Evolutionary conservation across 306 rosid species (phyloP).

Genomic region (Prosopis cineraria): DNA sequence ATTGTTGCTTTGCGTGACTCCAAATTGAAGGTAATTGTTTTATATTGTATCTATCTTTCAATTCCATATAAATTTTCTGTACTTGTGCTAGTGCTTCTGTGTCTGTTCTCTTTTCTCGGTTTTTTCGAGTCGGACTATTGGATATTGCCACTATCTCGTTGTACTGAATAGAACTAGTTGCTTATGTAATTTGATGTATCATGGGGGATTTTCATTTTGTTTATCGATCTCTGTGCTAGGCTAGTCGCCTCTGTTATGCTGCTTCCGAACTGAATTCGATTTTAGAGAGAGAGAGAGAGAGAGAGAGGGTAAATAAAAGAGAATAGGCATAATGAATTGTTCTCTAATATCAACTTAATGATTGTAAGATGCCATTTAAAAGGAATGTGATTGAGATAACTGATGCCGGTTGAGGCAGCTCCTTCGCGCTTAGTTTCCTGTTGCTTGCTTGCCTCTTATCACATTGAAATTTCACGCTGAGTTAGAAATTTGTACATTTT

Average conservation of each 20-base stretch:
- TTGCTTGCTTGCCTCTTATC: not conserved
- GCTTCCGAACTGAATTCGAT: not conserved
- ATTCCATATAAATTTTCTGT: not conserved
- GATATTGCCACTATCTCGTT: not conserved
- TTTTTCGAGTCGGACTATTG: not conserved
- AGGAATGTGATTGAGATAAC: slow-evolving; percentile 1
- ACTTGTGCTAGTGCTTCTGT: not conserved
- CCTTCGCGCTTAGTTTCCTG: not conserved
- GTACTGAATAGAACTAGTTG: not conserved
- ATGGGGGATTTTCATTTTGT: not conserved
- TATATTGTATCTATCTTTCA: not conserved
- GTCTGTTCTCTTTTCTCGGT: not conserved
- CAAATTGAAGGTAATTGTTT: slow-evolving; percentile 71
- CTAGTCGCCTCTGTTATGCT: not conserved
- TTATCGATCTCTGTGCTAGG: not conserved
- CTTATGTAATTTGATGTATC: not conserved
- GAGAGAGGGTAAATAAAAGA: not conserved
- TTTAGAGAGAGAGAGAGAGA: no score
- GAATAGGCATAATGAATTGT: not conserved
- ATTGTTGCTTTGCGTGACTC: slow-evolving; percentile 93
- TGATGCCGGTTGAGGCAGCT: not conserved
- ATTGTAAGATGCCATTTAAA: not conserved
- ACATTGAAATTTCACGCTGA: not conserved
- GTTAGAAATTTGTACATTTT: not conserved
- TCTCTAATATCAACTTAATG: not conserved